phyloP scores from a whole-genome alignment of 164 flowering plant species.

The Liquidambar formosana region DNA sequence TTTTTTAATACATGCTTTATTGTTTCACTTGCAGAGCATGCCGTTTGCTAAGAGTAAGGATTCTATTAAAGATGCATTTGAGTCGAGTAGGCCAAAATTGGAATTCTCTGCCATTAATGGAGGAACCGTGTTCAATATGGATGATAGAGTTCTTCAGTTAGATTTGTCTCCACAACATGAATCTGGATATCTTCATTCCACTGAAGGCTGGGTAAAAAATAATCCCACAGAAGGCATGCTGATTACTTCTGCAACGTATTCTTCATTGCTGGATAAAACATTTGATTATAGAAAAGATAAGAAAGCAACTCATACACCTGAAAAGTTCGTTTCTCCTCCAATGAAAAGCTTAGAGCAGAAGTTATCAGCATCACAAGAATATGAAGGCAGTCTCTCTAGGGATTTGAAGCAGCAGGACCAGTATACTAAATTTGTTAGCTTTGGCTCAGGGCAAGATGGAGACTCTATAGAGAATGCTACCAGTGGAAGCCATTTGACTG shows the following conservation, averaged over 20 bases:
- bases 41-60: slow-evolving; percentile 13
- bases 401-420: slow-evolving; percentile 21
- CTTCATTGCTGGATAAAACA: slow-evolving; percentile 20
- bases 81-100: slow-evolving; percentile 9
- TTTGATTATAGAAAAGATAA: slow-evolving; percentile 14
- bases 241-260: slow-evolving; percentile 25
- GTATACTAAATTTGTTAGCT: slow-evolving; percentile 3
- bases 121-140: slow-evolving; percentile 2
- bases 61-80: slow-evolving; percentile 12
- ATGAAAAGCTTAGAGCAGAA: slow-evolving; percentile 24
- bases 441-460: slow-evolving; percentile 14
- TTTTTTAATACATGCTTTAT: slow-evolving; percentile 13
- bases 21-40: slow-evolving; percentile 28
- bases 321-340: slow-evolving; percentile 29
- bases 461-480: slow-evolving; percentile 14
- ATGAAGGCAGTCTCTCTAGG: slow-evolving; percentile 13
- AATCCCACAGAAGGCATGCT: slow-evolving; percentile 8
- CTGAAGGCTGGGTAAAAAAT: slow-evolving; percentile 5
- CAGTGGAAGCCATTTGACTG: slow-evolving; percentile 16
- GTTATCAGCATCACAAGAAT: slow-evolving; percentile 20
- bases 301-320: slow-evolving; percentile 13
- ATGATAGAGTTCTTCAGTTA: slow-evolving; percentile 1
- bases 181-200: slow-evolving; percentile 11
- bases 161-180: slow-evolving; percentile 13
- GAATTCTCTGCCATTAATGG: slow-evolving; percentile 9